These are phyloP conservation scores for Prunus kanzakura DNA, from an alignment of 306 rosid genomes.

Conservation along the genomic window DNA sequence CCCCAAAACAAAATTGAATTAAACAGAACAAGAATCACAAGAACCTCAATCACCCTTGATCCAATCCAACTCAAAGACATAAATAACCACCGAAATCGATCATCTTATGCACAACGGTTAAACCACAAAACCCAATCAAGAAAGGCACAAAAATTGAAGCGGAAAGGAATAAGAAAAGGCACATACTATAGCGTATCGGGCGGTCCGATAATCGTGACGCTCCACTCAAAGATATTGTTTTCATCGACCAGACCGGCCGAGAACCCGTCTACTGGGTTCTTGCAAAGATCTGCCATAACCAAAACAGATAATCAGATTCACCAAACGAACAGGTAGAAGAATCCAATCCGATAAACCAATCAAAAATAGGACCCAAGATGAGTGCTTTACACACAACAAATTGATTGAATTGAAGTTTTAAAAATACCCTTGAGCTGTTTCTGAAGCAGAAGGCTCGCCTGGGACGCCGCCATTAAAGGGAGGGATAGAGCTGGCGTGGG, in stretches of 20 bases:
- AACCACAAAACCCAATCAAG: background rate
- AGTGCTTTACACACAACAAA: background rate
- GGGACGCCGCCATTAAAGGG: slow-evolving; percentile 70
- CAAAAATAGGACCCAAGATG: slow-evolving; percentile 15
- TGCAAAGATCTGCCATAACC: slow-evolving; percentile 78
- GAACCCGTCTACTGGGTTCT: slow-evolving; percentile 88
- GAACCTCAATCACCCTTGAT: slow-evolving; percentile 21
- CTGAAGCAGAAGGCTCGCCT: slow-evolving; percentile 95
- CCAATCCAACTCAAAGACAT: slow-evolving; percentile 1
- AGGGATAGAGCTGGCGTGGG: slow-evolving; percentile 5
- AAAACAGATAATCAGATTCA: slow-evolving; percentile 1
- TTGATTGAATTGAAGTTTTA: background rate
- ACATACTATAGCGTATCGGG: slow-evolving; percentile 97
- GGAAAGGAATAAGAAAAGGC: background rate
- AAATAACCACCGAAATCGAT: slow-evolving; percentile 3
- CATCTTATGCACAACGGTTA: background rate
- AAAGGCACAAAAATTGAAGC: background rate
- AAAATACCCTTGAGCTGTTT: slow-evolving; percentile 84
- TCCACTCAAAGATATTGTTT: slow-evolving; percentile 91
- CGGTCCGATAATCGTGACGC: slow-evolving; percentile 96
- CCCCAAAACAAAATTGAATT: background rate
- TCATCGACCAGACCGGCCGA: slow-evolving; percentile 96
- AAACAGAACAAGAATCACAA: background rate
- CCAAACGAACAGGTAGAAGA: slow-evolving; percentile 2
- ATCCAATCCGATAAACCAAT: slow-evolving; percentile 22